phyloP scores from a whole-genome alignment of 306 rosid species.

The Herpetospermum pedunculosum region DNA sequence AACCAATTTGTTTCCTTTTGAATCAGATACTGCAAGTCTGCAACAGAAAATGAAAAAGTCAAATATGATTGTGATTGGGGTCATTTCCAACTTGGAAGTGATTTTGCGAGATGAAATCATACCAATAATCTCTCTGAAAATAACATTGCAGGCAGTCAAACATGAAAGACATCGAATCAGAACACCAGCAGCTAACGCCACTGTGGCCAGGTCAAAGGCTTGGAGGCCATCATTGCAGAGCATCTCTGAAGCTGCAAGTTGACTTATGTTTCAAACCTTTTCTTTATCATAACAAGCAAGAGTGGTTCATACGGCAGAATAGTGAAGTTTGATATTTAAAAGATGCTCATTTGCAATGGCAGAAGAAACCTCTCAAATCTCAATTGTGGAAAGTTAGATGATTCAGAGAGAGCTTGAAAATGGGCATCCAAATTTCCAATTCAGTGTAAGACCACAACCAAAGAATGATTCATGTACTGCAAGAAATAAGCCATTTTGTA shows the following conservation, averaged over 20 bases:
- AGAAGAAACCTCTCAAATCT: conserved; percentile 17
- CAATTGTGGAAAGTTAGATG: conserved; percentile 16
- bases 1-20: not conserved
- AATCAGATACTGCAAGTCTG: not conserved
- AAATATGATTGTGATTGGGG: not conserved
- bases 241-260: conserved; percentile 61
- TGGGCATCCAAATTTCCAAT: conserved; percentile 29
- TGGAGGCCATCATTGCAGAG: conserved; percentile 95
- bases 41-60: not conserved
- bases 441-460: conserved; percentile 25
- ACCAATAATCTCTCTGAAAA: not conserved
- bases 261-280: conserved; percentile 10
- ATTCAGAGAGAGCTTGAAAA: conserved; percentile 16
- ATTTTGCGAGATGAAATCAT: not conserved
- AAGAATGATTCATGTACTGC: conserved; percentile 25
- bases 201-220: conserved; percentile 40
- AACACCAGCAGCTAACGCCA: conserved; percentile 30
- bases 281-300: conserved; percentile 10
- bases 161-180: conserved; percentile 47
- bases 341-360: conserved; percentile 12
- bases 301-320: conserved; percentile 3
- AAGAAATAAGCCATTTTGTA: conserved; percentile 33
- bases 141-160: conserved; percentile 34
- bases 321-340: not conserved
- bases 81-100: not conserved